Evolutionary conservation across 345 rosid genomes (phyloP).

Genomic region (Clausena lansium): DNA sequence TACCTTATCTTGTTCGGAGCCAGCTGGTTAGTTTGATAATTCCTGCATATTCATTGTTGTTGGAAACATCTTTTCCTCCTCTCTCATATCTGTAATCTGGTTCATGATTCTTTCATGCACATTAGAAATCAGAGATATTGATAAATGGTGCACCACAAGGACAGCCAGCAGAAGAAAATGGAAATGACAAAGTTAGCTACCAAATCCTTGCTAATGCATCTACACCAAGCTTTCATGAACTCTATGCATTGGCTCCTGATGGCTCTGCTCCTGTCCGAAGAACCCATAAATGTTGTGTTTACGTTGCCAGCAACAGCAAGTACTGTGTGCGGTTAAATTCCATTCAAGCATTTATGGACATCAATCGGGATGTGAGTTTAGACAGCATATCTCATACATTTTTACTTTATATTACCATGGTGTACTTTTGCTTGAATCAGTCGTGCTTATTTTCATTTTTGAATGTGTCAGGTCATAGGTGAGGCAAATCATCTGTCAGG

Average conservation of each 20-base stretch:
- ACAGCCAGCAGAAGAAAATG: constrained; percentile 66
- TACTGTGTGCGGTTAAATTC: constrained; percentile 80
- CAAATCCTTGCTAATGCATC: constrained; percentile 74
- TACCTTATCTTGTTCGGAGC: constrained; percentile 88
- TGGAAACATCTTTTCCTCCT: neutral
- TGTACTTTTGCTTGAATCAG: constrained; percentile 12
- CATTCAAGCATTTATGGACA: constrained; percentile 89
- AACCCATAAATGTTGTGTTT: constrained; percentile 89
- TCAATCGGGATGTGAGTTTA: constrained; percentile 84
- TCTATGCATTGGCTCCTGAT: constrained; percentile 36
- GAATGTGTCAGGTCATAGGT: constrained; percentile 62
- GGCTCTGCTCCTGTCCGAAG: constrained; percentile 43
- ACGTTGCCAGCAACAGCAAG: constrained; percentile 70
- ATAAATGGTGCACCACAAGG: constrained; percentile 41
- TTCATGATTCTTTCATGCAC: constrained; percentile 12
- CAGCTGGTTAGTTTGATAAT: constrained; percentile 77
- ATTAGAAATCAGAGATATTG: constrained; percentile 65
- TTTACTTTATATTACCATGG: neutral
- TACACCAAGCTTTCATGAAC: constrained; percentile 67
- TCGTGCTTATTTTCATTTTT: constrained; percentile 3
- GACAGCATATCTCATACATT: neutral
- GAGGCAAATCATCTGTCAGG: constrained; percentile 88
- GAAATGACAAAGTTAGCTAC: constrained; percentile 50
- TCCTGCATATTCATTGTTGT: constrained; percentile 14
- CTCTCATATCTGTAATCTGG: constrained; percentile 12